Percentiles rank a stretch among this genome's conserved stretches.
Conservation (phyloP, 345 rosid genomes). For the Hibiscus trionum region DNA sequence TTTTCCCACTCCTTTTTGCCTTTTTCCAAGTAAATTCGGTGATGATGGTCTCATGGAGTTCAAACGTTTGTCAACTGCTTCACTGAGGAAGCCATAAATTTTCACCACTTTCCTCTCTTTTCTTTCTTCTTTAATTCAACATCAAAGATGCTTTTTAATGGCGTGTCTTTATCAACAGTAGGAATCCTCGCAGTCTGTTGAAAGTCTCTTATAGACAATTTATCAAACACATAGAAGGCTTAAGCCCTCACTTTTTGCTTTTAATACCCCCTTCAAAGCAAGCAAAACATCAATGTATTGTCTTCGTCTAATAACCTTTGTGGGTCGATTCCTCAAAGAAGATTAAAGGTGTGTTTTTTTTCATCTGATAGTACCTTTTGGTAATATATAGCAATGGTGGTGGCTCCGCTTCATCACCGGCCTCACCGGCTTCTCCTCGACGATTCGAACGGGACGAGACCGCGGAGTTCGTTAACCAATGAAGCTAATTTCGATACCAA, state of each 20-base stretch:
- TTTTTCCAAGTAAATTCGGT: not conserved
- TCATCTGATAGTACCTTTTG: conserved; percentile 2
- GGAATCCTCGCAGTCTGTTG: conserved; percentile 19
- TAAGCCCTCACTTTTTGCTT: not conserved
- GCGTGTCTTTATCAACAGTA: conserved; percentile 11
- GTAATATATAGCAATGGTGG: conserved; percentile 10
- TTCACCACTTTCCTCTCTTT: not conserved
- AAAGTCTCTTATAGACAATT: not conserved
- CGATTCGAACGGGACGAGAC: conserved; percentile 21
- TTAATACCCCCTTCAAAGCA: not conserved
- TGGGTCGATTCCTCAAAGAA: conserved; percentile 33
- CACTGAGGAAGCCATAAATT: not conserved
- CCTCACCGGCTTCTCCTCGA: conserved; percentile 41
- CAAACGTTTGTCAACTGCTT: not conserved
- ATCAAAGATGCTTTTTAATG: conserved; percentile 13
- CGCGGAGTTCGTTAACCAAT: conserved; percentile 15
- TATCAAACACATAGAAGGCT: not conserved
- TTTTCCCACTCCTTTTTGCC: not conserved
- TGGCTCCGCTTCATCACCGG: conserved; percentile 19
- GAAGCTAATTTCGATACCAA: conserved; percentile 62
- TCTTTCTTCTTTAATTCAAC: not conserved
- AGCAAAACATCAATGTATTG: conserved; percentile 22
- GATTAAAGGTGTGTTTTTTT: not conserved
- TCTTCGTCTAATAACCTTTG: conserved; percentile 32
- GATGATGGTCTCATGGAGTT: not conserved